Base-by-base conservation (phyloP, 108 stramenopile genomes). In the Cylindrotheca closterium region DNA sequence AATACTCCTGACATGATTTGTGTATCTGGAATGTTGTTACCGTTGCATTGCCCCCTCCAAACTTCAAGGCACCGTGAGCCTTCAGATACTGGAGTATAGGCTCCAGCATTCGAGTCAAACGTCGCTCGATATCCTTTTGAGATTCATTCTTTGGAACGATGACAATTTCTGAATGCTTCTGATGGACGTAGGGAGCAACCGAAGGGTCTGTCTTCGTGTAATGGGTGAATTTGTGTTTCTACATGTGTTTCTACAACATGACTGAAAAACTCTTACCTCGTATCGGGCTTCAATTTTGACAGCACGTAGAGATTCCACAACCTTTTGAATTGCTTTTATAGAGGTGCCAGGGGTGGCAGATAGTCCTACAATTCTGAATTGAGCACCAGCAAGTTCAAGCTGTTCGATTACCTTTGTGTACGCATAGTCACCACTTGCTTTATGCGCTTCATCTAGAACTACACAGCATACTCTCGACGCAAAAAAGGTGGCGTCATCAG, bases 381-480 rank as follows among this genome's bases (percentile, higher is more conserved):
- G 87, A 2, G 86, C 84, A 10, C 77, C 72, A 4, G 79, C 58
- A 3, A 64, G 60, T 24, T 78, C 74, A 33, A 96, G 63, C 4
- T 63, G 56, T 7, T 82, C 60, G n/a, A 95, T 49, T 23, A 96
- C 73, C 7, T 75, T 79, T 42, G 65, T 73, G 63, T 93, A 96
- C 4, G 98, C 89, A 69, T 98, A 96, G 48, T 94, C 81, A n/a
- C 96, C 96, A 3, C 80, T 87, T 0, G 97, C 93, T 46, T 88
- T 86, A 74, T 99, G 99, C 8, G 96, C 97, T 77, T 99, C 99
- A 74, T 98, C 99, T 33, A 99, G 67, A 12, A 99, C 97, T 8
- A 98, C 59, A 54, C 95, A 95, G 4, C 97, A 93, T 27, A 98
- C 79, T 4, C 64, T 30, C 0, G 60, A 33, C 1, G 87, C 65